Evolutionary conservation across 2,329 filamentous ascomycete species (phyloP).

Genomic region (Ascochyta clinopodiicola): DNA sequence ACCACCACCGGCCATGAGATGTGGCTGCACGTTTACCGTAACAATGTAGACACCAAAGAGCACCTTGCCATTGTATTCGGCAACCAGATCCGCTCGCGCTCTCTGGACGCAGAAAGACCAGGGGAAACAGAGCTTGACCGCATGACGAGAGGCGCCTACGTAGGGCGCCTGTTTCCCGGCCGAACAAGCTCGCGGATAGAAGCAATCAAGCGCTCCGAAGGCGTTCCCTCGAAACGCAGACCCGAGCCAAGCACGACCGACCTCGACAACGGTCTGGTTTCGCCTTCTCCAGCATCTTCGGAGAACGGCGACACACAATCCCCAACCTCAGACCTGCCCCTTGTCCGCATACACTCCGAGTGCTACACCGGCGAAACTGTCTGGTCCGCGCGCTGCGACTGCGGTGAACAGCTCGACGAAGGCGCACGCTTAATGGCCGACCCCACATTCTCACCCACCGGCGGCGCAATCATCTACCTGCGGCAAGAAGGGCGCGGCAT

Average conservation of each 20-base stretch:
- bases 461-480: conserved; percentile 93
- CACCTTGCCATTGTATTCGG: conserved; percentile 98
- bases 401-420: conserved; percentile 96
- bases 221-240: conserved; percentile 29
- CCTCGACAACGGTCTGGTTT: conserved; percentile 19
- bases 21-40: conserved; percentile 94
- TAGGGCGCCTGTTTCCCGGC: conserved; percentile 84
- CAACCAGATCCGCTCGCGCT: conserved; percentile 75
- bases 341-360: conserved; percentile 96
- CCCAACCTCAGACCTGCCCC: conserved; percentile 60
- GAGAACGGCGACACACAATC: conserved; percentile 38
- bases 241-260: conserved; percentile 13
- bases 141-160: conserved; percentile 94
- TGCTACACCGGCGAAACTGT: conserved; percentile 99
- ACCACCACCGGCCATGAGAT: conserved; percentile 92
- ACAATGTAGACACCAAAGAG: conserved; percentile 92
- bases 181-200: conserved; percentile 76
- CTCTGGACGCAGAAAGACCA: conserved; percentile 71
- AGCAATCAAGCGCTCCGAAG: conserved; percentile 51
- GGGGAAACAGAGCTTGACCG: conserved; percentile 87
- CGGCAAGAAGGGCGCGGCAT: conserved; percentile 96
- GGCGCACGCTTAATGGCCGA: conserved; percentile 91
- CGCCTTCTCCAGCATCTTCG: conserved; percentile 33
- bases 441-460: conserved; percentile 62
- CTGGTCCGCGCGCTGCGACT: conserved; percentile 97